phyloP scores from a whole-genome alignment of 345 rosid genomes.

The Geranium rotundifolium region DNA sequence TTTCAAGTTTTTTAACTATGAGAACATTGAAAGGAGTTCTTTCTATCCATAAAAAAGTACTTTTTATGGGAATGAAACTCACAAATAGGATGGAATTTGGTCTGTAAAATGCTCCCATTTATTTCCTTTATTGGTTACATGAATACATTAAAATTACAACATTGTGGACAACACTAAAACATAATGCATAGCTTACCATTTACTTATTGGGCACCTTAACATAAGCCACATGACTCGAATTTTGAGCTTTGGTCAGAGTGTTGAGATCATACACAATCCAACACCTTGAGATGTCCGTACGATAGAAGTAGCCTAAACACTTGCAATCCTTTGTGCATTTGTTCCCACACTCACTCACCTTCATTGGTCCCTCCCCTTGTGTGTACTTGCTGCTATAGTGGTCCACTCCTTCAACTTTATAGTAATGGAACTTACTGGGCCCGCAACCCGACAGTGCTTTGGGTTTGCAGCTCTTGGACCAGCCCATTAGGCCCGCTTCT shows the following conservation, averaged over 20 bases:
- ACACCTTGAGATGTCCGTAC: slow-evolving; percentile 28
- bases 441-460: slow-evolving; percentile 19
- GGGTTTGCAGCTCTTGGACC: slow-evolving; percentile 29
- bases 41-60: no score
- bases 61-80: no score
- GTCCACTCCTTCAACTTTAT: slow-evolving; percentile 39
- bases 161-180: not conserved
- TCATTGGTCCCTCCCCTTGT: slow-evolving; percentile 23
- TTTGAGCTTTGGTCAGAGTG: slow-evolving; percentile 25
- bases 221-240: slow-evolving; percentile 25
- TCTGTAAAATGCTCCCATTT: no score
- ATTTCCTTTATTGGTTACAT: no score
- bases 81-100: no score
- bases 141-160: no score
- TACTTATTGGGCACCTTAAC: slow-evolving; percentile 21
- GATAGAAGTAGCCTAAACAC: slow-evolving; percentile 53
- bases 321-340: no score
- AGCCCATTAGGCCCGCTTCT: slow-evolving; percentile 24
- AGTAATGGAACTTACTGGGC: slow-evolving; percentile 20
- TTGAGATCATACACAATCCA: slow-evolving; percentile 51
- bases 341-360: slow-evolving; percentile 31
- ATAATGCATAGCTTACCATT: not conserved
- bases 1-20: no score
- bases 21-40: no score
- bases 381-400: slow-evolving; percentile 38